phyloP scores from a whole-genome alignment of 78 protist genomes.

The Bodo saltans region DNA sequence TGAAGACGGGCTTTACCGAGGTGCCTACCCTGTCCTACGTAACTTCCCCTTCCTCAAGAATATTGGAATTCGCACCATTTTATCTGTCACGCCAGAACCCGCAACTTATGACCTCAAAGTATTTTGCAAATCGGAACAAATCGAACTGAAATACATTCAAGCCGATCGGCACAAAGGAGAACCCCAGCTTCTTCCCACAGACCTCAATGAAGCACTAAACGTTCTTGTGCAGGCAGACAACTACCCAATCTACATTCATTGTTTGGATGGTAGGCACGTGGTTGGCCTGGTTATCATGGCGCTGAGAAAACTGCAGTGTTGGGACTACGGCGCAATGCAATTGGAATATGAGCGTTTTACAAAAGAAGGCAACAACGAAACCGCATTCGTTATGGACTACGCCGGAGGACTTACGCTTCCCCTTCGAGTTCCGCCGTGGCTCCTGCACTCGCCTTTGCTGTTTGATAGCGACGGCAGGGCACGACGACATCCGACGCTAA shows the following conservation, averaged over 20 bases:
- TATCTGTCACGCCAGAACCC: constrained; percentile 49
- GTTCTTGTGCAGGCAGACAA: not conserved
- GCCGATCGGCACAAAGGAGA: constrained; percentile 1
- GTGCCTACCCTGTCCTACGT: constrained; percentile 20
- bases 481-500: no score
- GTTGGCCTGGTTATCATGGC: constrained; percentile 33
- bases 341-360: not conserved
- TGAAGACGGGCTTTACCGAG: constrained; percentile 20
- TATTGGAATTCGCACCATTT: constrained; percentile 8
- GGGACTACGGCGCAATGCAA: not conserved
- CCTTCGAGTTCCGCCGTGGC: no score
- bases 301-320: constrained; percentile 39
- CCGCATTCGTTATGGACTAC: no score
- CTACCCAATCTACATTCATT: constrained; percentile 43
- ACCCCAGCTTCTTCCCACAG: not conserved
- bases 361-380: not conserved
- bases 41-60: constrained; percentile 18
- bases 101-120: constrained; percentile 21
- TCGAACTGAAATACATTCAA: not conserved
- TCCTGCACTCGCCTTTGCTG: no score
- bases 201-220: not conserved
- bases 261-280: constrained; percentile 47
- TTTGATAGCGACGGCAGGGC: no score
- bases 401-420: no score
- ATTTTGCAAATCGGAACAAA: constrained; percentile 18